Evolutionary conservation across 257 asterid genomes (phyloP).

Genomic region (Plantago elongata): DNA sequence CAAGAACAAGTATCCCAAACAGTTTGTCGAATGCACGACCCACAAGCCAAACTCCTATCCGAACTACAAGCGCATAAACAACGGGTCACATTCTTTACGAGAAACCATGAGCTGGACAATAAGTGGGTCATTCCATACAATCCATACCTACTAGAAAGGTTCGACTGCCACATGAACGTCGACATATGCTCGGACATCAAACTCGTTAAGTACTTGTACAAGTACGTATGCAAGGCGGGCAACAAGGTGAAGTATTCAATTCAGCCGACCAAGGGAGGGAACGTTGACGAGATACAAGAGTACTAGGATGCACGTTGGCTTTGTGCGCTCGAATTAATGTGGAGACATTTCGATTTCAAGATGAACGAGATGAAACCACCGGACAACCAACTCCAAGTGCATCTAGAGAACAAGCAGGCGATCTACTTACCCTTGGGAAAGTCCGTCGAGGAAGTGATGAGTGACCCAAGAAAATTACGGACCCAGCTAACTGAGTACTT

Average conservation of each 20-base stretch:
- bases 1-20: slow-evolving; percentile 6
- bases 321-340: too few species aligned
- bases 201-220: neutral
- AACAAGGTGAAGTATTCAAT: neutral
- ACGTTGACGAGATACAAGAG: too few species aligned
- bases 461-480: too few species aligned
- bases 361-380: too few species aligned
- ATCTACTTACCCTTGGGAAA: too few species aligned
- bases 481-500: too few species aligned
- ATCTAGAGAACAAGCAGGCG: too few species aligned
- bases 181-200: neutral
- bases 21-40: neutral
- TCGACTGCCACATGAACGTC: slow-evolving; percentile 7
- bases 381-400: too few species aligned
- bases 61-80: neutral
- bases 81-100: neutral
- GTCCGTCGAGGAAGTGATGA: too few species aligned
- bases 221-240: slow-evolving; percentile 12
- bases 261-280: too few species aligned
- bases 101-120: neutral
- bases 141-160: neutral
- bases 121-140: slow-evolving; percentile 15
- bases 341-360: too few species aligned
- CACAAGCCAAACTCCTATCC: neutral
- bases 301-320: too few species aligned